Evolutionary conservation across 1,139 yeast genomes (phyloP).

Genomic region (Saccharomyces hybrid): DNA sequence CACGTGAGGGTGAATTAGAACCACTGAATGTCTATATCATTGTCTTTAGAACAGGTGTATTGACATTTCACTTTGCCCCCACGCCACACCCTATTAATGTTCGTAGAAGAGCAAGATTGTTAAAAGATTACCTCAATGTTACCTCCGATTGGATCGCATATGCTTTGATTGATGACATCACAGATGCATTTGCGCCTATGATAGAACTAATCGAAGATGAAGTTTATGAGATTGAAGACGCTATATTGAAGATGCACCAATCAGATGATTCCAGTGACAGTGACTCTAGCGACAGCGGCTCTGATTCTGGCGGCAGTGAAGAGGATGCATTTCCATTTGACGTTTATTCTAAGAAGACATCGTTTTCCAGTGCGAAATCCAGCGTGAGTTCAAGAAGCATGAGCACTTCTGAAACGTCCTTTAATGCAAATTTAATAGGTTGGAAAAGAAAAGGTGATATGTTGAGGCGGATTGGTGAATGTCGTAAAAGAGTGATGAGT

Average conservation of each 20-base stretch:
- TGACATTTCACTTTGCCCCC: conserved; percentile 89
- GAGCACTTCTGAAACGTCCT: conserved; percentile 37
- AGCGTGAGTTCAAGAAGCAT: background rate
- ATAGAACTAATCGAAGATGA: conserved; percentile 90
- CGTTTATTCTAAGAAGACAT: conserved; percentile 1
- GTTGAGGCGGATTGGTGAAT: conserved; percentile 90
- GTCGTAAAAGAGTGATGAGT: conserved; percentile 91
- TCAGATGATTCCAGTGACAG: conserved; percentile 47
- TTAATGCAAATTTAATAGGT: conserved; percentile 47
- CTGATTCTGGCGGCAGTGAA: conserved; percentile 30
- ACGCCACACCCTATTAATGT: conserved; percentile 97
- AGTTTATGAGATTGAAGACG: conserved; percentile 85
- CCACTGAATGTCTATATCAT: conserved; percentile 91
- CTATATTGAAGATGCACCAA: conserved; percentile 78
- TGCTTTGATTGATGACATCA: conserved; percentile 92
- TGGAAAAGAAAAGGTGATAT: conserved; percentile 93
- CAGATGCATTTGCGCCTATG: conserved; percentile 96
- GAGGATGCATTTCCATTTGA: conserved; percentile 18
- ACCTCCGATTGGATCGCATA: conserved; percentile 96
- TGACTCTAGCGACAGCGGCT: conserved; percentile 35
- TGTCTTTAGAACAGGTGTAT: conserved; percentile 82
- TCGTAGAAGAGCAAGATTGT: conserved; percentile 79
- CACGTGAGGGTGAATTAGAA: conserved; percentile 68
- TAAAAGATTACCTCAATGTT: conserved; percentile 81
- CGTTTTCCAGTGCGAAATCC: background rate